Evolutionary conservation across 768 basidiomycete genomes (phyloP).

Genomic region (Lactarius sp.): DNA sequence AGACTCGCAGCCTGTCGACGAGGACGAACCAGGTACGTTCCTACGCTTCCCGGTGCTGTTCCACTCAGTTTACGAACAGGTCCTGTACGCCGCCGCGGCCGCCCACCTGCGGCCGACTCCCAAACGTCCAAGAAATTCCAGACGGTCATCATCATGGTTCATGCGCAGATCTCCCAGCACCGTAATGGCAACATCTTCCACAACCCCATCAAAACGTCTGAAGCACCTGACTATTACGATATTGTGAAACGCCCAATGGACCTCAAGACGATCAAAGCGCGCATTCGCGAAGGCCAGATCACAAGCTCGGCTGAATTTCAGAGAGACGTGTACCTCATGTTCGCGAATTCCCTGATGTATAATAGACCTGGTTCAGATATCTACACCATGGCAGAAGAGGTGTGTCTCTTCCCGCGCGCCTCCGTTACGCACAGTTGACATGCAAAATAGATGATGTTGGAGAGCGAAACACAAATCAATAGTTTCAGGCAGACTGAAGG

Average conservation of each 20-base stretch:
- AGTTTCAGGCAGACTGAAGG: slow-evolving; percentile 76
- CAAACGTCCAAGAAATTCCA: slow-evolving; percentile 66
- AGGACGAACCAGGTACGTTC: slow-evolving; percentile 47
- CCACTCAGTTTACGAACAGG: slow-evolving; percentile 6
- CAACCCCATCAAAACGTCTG: slow-evolving; percentile 80
- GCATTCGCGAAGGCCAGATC: slow-evolving; percentile 79
- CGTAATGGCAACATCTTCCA: slow-evolving; percentile 88
- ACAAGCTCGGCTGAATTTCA: slow-evolving; percentile 82
- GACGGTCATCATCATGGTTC: slow-evolving; percentile 73
- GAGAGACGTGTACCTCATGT: slow-evolving; percentile 88
- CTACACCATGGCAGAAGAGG: slow-evolving; percentile 88
- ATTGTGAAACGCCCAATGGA: slow-evolving; percentile 96
- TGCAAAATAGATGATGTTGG: slow-evolving; percentile 63
- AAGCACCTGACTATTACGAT: slow-evolving; percentile 88
- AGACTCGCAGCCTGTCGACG: slow-evolving; percentile 61
- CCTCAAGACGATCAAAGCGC: slow-evolving; percentile 85
- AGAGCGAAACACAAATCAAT: slow-evolving; percentile 62
- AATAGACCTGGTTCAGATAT: slow-evolving; percentile 84
- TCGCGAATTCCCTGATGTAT: slow-evolving; percentile 97
- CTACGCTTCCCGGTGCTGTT: neutral
- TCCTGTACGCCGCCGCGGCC: slow-evolving; percentile 27
- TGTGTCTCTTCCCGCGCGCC: slow-evolving; percentile 35
- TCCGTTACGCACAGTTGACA: neutral
- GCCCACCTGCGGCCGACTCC: slow-evolving; percentile 26
- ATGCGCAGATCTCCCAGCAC: slow-evolving; percentile 78